A percentile compares a stretch with the other conserved stretches of the same genome.
These are phyloP conservation scores for Lumnitzera racemosa DNA, from an alignment of 345 rosid species.

Conservation along the genomic window DNA sequence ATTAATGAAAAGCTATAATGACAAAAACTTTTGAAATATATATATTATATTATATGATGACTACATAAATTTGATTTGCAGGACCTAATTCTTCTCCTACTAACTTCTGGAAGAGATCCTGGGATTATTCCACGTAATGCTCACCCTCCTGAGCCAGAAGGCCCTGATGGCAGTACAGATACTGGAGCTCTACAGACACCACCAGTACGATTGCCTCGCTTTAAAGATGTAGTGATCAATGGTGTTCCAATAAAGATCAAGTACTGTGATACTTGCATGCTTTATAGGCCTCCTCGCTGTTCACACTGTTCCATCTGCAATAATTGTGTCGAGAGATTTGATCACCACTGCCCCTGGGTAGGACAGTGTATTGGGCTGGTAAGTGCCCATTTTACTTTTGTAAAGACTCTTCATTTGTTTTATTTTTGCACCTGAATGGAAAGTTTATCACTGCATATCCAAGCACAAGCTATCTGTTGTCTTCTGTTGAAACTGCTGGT, in stretches of 20 bases:
- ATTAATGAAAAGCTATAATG: too few relatives aligned
- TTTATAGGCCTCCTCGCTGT: constrained; percentile 94
- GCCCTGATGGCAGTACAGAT: constrained; percentile 49
- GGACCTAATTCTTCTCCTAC: constrained; percentile 79
- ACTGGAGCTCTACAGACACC: constrained; percentile 69
- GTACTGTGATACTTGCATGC: constrained; percentile 98
- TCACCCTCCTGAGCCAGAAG: constrained; percentile 95
- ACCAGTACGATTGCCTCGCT: constrained; percentile 73
- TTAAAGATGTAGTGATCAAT: constrained; percentile 76
- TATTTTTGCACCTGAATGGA: too few relatives aligned
- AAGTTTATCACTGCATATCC: too few relatives aligned
- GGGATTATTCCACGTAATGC: constrained; percentile 92
- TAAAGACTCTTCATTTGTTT: neutral
- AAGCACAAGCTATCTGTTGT: too few relatives aligned
- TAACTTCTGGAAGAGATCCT: constrained; percentile 97
- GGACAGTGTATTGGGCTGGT: constrained; percentile 98
- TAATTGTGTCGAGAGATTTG: constrained; percentile 92
- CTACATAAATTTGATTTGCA: constrained; percentile 23
- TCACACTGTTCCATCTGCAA: constrained; percentile 99
- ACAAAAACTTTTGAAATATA: too few relatives aligned
- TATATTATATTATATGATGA: neutral
- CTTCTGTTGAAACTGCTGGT: neutral
- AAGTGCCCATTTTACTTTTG: constrained; percentile 15
- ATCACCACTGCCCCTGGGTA: constrained; percentile 99
- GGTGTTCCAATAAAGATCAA: constrained; percentile 72